A percentile compares a stretch with the other conserved stretches of the same genome.
These are phyloP conservation scores for Calonectria montana DNA, from an alignment of 2,329 filamentous ascomycete genomes.

Conservation along the genomic window DNA sequence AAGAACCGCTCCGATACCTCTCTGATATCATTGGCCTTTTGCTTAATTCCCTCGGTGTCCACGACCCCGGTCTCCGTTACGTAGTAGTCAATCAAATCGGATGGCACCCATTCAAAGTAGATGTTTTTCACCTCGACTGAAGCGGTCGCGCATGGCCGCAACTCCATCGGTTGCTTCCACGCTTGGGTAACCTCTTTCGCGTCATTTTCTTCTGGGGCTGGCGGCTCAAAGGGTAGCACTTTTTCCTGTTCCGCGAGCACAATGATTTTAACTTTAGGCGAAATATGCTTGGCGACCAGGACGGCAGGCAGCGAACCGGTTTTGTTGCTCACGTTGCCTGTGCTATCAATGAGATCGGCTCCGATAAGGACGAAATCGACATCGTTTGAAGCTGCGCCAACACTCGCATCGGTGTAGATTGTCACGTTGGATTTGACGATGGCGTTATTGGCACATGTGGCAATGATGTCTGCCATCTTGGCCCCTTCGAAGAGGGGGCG, in stretches of 20 bases:
- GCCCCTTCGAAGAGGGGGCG: constrained; percentile 75
- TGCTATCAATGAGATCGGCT: constrained; percentile 69
- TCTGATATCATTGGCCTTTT: constrained; percentile 51
- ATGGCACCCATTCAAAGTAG: constrained; percentile 72
- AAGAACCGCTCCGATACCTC: constrained; percentile 56
- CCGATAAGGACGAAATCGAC: constrained; percentile 71
- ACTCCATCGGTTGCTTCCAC: constrained; percentile 53
- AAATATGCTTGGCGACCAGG: constrained; percentile 63
- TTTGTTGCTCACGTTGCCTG: constrained; percentile 74
- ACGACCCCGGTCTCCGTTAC: constrained; percentile 65
- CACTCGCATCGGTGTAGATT: constrained; percentile 70
- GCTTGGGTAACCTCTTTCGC: constrained; percentile 58
- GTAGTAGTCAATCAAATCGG: constrained; percentile 62
- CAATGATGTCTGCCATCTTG: constrained; percentile 62
- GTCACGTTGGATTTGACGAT: constrained; percentile 50
- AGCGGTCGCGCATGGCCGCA: background rate
- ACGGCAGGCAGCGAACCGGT: constrained; percentile 71
- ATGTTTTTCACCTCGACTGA: constrained; percentile 57
- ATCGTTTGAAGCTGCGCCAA: constrained; percentile 62
- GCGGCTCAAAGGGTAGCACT: constrained; percentile 58
- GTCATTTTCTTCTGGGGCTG: constrained; percentile 61
- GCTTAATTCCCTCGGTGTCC: constrained; percentile 51
- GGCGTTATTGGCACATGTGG: constrained; percentile 50
- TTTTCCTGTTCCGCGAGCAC: constrained; percentile 72
- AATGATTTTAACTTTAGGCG: constrained; percentile 59